These are phyloP conservation scores for Polychytrium aggregatum DNA, from an alignment of 192 early-diverging fungal genomes.

Conservation along the genomic window DNA sequence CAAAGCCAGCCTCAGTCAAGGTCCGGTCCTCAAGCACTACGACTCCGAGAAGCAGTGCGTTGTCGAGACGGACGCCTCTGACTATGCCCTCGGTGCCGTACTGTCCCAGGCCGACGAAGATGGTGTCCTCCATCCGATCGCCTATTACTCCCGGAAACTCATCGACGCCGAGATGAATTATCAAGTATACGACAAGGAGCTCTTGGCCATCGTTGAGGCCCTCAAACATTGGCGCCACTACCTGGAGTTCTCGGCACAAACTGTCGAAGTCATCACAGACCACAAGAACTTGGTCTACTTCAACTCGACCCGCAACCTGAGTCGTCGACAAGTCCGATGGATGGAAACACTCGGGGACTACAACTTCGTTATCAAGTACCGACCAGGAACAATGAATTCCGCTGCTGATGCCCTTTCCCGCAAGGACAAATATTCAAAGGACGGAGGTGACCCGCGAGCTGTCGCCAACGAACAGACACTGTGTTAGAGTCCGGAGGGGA, in stretches of 20 bases:
- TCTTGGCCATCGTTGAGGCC: neutral
- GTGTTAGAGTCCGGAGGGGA: too few species aligned
- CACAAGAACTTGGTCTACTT: slow-evolving; percentile 34
- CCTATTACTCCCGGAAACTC: slow-evolving; percentile 14
- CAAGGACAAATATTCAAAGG: too few species aligned
- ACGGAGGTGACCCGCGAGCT: too few species aligned
- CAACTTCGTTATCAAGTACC: too few species aligned
- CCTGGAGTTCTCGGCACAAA: too few species aligned
- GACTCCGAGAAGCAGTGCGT: slow-evolving; percentile 16
- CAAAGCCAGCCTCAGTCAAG: slow-evolving; percentile 10
- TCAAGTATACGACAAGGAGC: neutral
- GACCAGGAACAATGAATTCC: too few species aligned
- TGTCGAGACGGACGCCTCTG: slow-evolving; percentile 26
- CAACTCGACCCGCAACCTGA: slow-evolving; percentile 9
- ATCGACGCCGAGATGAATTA: too few species aligned
- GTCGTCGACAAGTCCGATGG: slow-evolving; percentile 22
- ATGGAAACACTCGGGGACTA: too few species aligned
- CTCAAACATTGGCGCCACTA: neutral
- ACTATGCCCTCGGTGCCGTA: slow-evolving; percentile 21
- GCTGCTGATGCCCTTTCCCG: too few species aligned
- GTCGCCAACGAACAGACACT: too few species aligned
- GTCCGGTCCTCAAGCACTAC: slow-evolving; percentile 16
- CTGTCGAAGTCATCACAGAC: too few species aligned
- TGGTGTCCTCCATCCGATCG: slow-evolving; percentile 19
- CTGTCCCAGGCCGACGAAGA: slow-evolving; percentile 15